A percentile compares a stretch with the other conserved stretches of the same genome.
Conservation (phyloP, 2,329 filamentous ascomycete species). For the Xylaria hypoxylon region DNA sequence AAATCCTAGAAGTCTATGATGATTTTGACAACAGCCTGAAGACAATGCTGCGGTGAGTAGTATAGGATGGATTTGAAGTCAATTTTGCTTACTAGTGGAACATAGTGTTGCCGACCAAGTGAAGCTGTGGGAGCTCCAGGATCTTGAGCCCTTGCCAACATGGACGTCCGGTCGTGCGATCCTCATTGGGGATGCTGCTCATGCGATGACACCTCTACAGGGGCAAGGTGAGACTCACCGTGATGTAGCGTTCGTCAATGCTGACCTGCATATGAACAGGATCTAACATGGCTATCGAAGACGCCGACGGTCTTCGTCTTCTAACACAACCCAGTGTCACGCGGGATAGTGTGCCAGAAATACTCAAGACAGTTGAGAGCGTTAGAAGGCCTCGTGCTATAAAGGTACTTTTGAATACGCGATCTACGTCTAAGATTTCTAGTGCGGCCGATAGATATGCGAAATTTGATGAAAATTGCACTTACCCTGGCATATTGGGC, state of each 20-base stretch:
- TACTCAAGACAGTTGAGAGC: constrained; percentile 40
- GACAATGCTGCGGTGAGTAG: constrained; percentile 40
- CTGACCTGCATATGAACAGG: constrained; percentile 13
- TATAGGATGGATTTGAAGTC: background rate
- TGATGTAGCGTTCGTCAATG: background rate
- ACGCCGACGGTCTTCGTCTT: constrained; percentile 43
- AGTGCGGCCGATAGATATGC: constrained; percentile 28
- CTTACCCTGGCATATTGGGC: constrained; percentile 31
- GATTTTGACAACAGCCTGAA: constrained; percentile 40
- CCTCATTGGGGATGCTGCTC: constrained; percentile 45
- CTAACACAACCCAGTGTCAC: constrained; percentile 39
- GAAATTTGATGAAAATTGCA: constrained; percentile 31
- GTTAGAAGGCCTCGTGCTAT: constrained; percentile 38
- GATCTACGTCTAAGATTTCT: constrained; percentile 20
- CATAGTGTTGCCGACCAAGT: constrained; percentile 41
- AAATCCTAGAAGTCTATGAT: constrained; percentile 41
- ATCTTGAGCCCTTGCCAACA: constrained; percentile 42
- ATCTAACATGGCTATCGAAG: constrained; percentile 43
- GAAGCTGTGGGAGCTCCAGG: constrained; percentile 46
- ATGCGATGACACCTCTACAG: constrained; percentile 46
- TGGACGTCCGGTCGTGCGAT: constrained; percentile 43
- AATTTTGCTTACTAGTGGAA: constrained; percentile 12
- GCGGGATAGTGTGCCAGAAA: constrained; percentile 34
- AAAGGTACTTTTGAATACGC: constrained; percentile 40
- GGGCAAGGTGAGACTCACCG: constrained; percentile 36